These are phyloP conservation scores for Scedosporium dehoogii DNA, from an alignment of 2,329 filamentous ascomycete genomes.

Conservation along the genomic window DNA sequence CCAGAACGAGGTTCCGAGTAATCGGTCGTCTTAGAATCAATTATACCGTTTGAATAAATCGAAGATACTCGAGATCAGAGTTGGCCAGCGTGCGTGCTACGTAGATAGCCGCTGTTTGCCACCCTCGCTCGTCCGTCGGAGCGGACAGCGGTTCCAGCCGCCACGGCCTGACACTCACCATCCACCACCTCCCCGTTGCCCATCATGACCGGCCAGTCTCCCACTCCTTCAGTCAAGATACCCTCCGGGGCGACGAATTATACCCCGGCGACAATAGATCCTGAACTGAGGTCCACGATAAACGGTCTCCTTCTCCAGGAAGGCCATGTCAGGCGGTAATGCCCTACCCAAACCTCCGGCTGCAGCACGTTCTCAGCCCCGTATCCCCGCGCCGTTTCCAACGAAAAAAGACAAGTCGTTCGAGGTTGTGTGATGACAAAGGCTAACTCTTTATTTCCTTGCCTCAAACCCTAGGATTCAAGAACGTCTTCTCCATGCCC, in stretches of 20 bases:
- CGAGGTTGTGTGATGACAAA: background rate
- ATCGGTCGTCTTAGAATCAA: too few relatives aligned
- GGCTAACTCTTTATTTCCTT: too few relatives aligned
- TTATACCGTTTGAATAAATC: background rate
- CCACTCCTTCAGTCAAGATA: slow-evolving; percentile 50
- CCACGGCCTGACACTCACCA: background rate
- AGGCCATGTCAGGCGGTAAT: slow-evolving; percentile 49
- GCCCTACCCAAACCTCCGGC: slow-evolving; percentile 1
- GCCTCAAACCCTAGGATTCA: slow-evolving; percentile 40
- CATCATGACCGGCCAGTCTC: slow-evolving; percentile 14
- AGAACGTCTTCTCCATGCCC: slow-evolving; percentile 51
- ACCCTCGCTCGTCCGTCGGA: background rate
- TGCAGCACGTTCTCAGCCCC: too few relatives aligned
- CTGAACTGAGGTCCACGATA: slow-evolving; percentile 52
- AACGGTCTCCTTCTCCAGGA: slow-evolving; percentile 48
- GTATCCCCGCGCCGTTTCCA: too few relatives aligned
- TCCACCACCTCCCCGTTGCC: background rate
- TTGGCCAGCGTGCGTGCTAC: background rate
- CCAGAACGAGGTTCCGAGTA: too few relatives aligned
- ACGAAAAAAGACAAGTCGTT: background rate
- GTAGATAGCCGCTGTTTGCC: background rate
- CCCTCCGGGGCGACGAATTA: slow-evolving; percentile 49
- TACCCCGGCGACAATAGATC: slow-evolving; percentile 49
- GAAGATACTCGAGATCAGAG: background rate
- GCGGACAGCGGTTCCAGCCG: background rate